Conservation (phyloP, 305 asterid species). For the Fraxinus nigra region DNA sequence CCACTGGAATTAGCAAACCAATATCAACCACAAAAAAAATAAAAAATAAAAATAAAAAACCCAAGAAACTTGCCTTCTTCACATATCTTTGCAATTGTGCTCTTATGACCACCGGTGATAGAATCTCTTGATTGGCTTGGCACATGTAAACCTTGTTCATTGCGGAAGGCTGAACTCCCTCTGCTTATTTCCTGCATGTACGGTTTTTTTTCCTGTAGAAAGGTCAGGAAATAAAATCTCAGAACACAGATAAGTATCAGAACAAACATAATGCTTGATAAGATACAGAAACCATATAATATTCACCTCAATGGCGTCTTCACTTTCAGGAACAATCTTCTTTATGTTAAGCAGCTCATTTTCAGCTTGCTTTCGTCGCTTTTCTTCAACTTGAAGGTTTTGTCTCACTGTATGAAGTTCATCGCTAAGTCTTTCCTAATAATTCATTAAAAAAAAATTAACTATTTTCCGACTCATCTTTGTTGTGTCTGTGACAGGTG, state of each 20-base stretch:
- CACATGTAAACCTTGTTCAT: conserved; percentile 35
- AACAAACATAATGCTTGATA: conserved; percentile 14
- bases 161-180: conserved; percentile 36
- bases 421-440: conserved; percentile 45
- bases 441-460: conserved; percentile 14
- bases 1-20: not conserved
- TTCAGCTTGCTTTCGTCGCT: conserved; percentile 69
- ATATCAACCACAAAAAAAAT: not conserved
- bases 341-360: conserved; percentile 52
- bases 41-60: not conserved
- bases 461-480: not conserved
- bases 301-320: conserved; percentile 84
- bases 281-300: conserved; percentile 9
- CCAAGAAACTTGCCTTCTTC: conserved; percentile 73
- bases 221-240: conserved; percentile 2
- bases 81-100: conserved; percentile 76
- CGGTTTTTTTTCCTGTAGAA: conserved; percentile 68
- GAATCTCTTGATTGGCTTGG: conserved; percentile 54
- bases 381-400: conserved; percentile 62
- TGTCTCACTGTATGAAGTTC: conserved; percentile 55
- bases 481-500: not conserved
- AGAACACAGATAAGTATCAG: not conserved
- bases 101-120: conserved; percentile 59
- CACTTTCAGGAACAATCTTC: conserved; percentile 72
- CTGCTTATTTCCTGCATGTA: conserved; percentile 49